Evolutionary conservation across 1,284 basidiomycete genomes (phyloP), one percentile per base, ranked within the genome.

Genomic region (Austroboletus novae-zelandiae): DNA sequence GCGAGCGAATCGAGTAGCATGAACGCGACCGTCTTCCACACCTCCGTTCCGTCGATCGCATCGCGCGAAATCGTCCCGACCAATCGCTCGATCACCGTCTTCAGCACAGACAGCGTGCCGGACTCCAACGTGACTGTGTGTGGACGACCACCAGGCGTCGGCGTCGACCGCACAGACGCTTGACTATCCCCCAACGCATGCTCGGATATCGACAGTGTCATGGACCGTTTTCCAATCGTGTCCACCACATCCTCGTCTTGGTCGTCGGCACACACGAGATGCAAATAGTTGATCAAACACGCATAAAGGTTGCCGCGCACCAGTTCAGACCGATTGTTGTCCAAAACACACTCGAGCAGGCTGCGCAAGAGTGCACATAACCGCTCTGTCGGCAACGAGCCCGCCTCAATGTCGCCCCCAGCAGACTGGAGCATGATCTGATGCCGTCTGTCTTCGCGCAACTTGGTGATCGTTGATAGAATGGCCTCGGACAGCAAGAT

Each of bases 301-400:
- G 93, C 91, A 68, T 97, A 98, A n/a, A 98, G 75, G 66, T 98
- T 98, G 11, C 95, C 95, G n/a, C 95, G 85, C n/a, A 94, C 87
- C 44, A 90, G 75, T 60, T 94, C 91, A n/a, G 87, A 80, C 5
- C 85, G 87, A 50, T 87, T 89, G 48, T 82, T 86, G 53, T 89
- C 83, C 47, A 90, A 65, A 45, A 94, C 79, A 39, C 86, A 89
- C 52, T 92, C 86, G 50, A 97, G 65, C 25, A 94, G 74, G 55
- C 79, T 84, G 31, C 84, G 82, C n/a, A 98, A 76, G 32, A 94
- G 82, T 1, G 80, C 71, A 49, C 84, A 81, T 8, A 98, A 72
- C 31, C 92, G 79, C 61, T 98, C 95, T 0, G 83, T 79, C 2
- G 93, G 91, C 13, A 94, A 69, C 11, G 81, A 75, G 1, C 84